phyloP scores from a whole-genome alignment of 805 yeast species.

The Kodamaea kaohsiungensis region DNA sequence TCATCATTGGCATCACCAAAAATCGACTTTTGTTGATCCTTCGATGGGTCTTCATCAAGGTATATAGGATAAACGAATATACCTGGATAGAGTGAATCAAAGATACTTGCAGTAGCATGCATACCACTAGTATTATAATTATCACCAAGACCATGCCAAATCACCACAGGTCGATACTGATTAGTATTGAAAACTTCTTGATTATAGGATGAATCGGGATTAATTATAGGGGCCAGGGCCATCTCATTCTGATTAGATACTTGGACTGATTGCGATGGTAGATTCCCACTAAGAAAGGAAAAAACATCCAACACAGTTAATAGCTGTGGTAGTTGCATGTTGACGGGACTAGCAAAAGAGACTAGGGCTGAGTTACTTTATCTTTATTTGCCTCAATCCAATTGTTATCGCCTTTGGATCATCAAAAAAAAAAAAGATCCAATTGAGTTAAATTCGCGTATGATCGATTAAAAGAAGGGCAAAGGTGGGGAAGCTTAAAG shows the following conservation, averaged over 20 bases:
- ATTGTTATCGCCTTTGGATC: not conserved
- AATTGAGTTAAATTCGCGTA: too few relatives aligned
- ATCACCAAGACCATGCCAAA: slow-evolving; percentile 90
- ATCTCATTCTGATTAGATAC: not conserved
- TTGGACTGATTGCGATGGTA: slow-evolving; percentile 6
- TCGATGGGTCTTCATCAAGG: slow-evolving; percentile 47
- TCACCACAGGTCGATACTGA: slow-evolving; percentile 50
- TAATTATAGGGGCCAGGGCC: slow-evolving; percentile 1
- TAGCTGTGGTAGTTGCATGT: slow-evolving; percentile 10
- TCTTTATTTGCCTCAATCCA: not conserved
- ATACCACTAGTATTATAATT: slow-evolving; percentile 63
- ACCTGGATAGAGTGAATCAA: slow-evolving; percentile 50
- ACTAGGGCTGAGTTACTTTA: not conserved
- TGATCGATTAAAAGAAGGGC: not conserved
- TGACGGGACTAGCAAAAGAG: not conserved
- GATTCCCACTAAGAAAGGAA: slow-evolving; percentile 9
- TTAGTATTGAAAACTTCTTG: not conserved
- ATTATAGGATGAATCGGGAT: not conserved
- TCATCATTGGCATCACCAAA: slow-evolving; percentile 62
- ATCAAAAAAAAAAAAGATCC: not conserved
- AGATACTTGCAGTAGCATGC: slow-evolving; percentile 42
- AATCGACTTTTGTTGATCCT: slow-evolving; percentile 57
- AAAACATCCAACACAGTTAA: slow-evolving; percentile 11
- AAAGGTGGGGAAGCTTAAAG: not conserved
- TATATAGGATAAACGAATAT: slow-evolving; percentile 54